Base-by-base conservation (phyloP, 2,329 filamentous ascomycete genomes). In the Biscogniauxia mediterranea region DNA sequence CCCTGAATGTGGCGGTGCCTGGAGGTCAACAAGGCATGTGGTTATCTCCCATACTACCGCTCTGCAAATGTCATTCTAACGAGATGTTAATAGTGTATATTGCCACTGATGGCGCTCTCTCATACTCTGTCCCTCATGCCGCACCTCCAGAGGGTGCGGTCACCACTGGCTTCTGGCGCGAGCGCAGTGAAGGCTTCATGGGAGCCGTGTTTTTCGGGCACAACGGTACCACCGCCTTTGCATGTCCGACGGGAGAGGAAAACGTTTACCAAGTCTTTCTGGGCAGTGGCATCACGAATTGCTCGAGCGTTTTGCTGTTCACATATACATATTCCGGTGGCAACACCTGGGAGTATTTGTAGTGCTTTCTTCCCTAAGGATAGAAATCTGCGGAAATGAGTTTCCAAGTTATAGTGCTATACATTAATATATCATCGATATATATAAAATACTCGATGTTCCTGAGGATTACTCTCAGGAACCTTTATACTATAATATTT, bases 1-100 rank as follows among this genome's bases (percentile, higher is more conserved):
- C 25, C 32, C 20, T 66, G 32, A 32, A 49, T 15, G 64, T 64
- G 7, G 55, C 19, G 6, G 64, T 64, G 7, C 64, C 64, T 13
- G 62, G 64, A 1, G 64, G 62, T 1, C 64, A 66, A 19, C 64
- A 64, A 61, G 62, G 64, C 63, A 28, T 49, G 60, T 6, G 7
- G 13, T 20, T 3, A n/a, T 52, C 9, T 5, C 17, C 7, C 11
- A 42, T 6, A 23, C 5, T n/a, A 1, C 5, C 9, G 19, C 25
- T 20, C 4, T 55, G 25, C 15, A 54, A n/a, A 23, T 32, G 5
- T 9, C 13, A 11, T 49, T 2, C 11, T 13, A 8, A 57, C 4
- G 23, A 9, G 6, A n/a, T 13, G 15, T 42, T 26, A 20, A 1
- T n/a, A 66, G 64, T 66, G 2, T 64, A 66, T 15, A 21, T 64